Evolutionary conservation across 2,329 filamentous ascomycete genomes (phyloP).

Genomic region (Endothia cerciana): DNA sequence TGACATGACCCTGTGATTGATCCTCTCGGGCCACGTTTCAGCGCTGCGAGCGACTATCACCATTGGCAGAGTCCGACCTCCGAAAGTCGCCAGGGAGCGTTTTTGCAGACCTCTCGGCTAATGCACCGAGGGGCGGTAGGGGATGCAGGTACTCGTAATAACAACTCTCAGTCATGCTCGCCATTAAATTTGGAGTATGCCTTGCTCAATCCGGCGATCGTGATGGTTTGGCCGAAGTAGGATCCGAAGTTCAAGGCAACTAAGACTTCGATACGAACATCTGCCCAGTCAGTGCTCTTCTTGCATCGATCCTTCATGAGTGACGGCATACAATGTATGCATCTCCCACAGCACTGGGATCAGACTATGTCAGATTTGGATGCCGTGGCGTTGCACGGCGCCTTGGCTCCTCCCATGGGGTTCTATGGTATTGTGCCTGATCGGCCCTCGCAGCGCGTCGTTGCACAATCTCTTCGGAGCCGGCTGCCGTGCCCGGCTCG

Average conservation of each 20-base stretch:
- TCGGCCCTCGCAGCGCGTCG: background rate
- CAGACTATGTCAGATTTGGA: slow-evolving; percentile 2
- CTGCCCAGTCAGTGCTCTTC: background rate
- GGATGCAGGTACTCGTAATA: background rate
- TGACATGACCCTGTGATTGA: background rate
- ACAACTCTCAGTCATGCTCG: background rate
- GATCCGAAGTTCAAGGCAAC: slow-evolving; percentile 6
- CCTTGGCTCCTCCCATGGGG: background rate
- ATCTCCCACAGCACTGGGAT: background rate
- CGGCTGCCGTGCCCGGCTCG: background rate
- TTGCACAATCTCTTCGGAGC: background rate
- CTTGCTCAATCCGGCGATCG: background rate
- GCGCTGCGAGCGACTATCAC: background rate
- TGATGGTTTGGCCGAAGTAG: background rate
- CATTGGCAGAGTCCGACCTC: background rate
- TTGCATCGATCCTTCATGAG: slow-evolving; percentile 4
- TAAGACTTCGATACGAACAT: slow-evolving; percentile 6
- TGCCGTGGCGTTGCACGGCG: background rate
- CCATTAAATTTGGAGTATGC: background rate
- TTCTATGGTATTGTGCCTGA: background rate
- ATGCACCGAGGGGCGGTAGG: background rate
- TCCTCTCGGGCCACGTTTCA: no score
- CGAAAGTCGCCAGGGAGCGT: background rate
- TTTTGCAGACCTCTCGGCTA: background rate
- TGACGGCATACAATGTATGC: background rate